These are phyloP conservation scores for Hyparrhenia diplandra DNA, from an alignment of 176 grass and related monocot genomes.

Conservation along the genomic window DNA sequence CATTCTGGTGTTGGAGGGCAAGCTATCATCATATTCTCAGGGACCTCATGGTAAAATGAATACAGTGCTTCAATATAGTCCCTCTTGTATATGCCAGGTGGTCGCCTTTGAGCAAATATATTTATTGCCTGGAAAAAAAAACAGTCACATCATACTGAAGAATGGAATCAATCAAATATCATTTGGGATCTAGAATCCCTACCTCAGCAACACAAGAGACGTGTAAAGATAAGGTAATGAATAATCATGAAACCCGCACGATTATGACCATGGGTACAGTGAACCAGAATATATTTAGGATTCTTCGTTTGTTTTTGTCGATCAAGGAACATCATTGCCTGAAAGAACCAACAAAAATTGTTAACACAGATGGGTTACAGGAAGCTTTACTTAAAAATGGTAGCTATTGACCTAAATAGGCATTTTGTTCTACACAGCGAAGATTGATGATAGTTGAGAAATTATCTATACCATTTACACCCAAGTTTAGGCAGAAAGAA, in stretches of 20 bases:
- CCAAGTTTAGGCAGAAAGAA: not conserved
- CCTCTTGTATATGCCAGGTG: conserved; percentile 97
- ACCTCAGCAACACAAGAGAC: conserved; percentile 69
- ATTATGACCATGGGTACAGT: conserved; percentile 99
- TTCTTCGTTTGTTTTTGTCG: conserved; percentile 72
- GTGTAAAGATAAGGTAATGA: conserved; percentile 90
- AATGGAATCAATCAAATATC: not conserved
- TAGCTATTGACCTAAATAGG: not conserved
- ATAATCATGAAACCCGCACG: conserved; percentile 99
- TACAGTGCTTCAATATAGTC: conserved; percentile 91
- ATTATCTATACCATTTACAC: not conserved
- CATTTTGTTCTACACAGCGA: not conserved
- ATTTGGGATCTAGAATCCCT: conserved; percentile 27
- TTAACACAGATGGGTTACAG: not conserved
- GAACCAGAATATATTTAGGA: conserved; percentile 88
- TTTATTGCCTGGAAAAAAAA: conserved; percentile 39
- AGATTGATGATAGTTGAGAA: not conserved
- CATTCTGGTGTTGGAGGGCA: conserved; percentile 92
- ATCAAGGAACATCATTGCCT: conserved; percentile 79
- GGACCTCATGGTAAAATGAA: conserved; percentile 95
- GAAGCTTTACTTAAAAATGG: conserved; percentile 2
- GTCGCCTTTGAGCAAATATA: conserved; percentile 76
- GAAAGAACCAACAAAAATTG: conserved; percentile 24
- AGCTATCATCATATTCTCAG: conserved; percentile 55
- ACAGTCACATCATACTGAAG: conserved; percentile 11